Percentiles rank a stretch among this genome's conserved stretches.
phyloP scores from a whole-genome alignment of 2,329 filamentous ascomycete species.

The Colletotrichum camelliae region DNA sequence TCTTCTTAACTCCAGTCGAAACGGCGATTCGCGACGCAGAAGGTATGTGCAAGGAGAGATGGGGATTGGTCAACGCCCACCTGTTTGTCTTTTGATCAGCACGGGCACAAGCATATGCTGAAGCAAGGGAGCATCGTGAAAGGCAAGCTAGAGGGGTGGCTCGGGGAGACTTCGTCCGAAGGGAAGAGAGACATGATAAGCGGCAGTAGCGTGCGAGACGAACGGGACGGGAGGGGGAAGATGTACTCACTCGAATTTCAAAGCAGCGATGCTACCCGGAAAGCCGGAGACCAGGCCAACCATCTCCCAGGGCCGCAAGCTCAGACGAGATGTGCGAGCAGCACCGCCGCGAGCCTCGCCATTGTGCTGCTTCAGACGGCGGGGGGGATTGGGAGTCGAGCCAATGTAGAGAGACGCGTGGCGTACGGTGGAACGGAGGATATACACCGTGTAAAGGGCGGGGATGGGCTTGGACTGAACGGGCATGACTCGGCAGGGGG shows the following conservation, averaged over 20 bases:
- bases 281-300: conserved; percentile 86
- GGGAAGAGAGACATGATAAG: background rate
- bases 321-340: conserved; percentile 70
- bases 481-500: conserved; percentile 39
- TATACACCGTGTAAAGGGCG: conserved; percentile 91
- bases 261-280: conserved; percentile 81
- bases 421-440: conserved; percentile 81
- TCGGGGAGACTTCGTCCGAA: conserved; percentile 5
- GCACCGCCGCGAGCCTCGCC: conserved; percentile 84
- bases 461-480: conserved; percentile 68
- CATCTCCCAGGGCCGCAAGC: conserved; percentile 89
- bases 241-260: conserved; percentile 83
- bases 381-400: conserved; percentile 85
- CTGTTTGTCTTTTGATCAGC: conserved; percentile 45
- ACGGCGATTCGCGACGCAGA: conserved; percentile 63
- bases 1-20: conserved; percentile 55
- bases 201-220: background rate
- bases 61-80: conserved; percentile 92
- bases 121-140: background rate
- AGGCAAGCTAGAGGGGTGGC: conserved; percentile 1
- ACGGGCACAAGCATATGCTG: background rate
- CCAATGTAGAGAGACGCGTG: conserved; percentile 83
- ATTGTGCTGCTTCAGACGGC: conserved; percentile 91
- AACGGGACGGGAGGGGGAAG: background rate
- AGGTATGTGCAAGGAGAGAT: conserved; percentile 80